Base-by-base conservation (phyloP, 495 filamentous ascomycete species). In the Neurospora hispaniola region DNA sequence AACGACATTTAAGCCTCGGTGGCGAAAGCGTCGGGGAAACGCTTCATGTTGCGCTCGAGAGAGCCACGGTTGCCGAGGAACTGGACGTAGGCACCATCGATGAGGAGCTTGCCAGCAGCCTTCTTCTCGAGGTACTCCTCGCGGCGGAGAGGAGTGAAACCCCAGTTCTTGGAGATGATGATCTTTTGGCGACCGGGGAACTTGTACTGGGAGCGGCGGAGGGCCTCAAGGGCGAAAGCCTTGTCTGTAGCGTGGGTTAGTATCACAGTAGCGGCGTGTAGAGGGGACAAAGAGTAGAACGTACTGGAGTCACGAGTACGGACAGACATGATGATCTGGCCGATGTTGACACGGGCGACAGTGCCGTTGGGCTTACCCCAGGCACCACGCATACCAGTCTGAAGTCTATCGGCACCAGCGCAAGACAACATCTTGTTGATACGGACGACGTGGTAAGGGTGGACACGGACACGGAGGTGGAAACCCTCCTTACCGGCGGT, bases 381-480 rank as follows among this genome's bases (percentile, higher is more conserved):
- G 76, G 96, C 96, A 90, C 96, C 96, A 91, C 96, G 96, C 96
- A 99, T 99, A 86, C 96, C 96, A 75, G 96, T 98, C 85, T 99
- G 96, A 81, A 99, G 90, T 89, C 96, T 91, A 98, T 99, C 96
- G 90, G 96, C 96, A 86, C 96, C 96, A 79, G 96, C 96, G 84
- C 96, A 98, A 76, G 95, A 98, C 91, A 99, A 93, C 96, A 99
- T 98, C 90, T 99, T 99, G 93, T 99, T 99, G 93, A 99, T 99
- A 85, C 96, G 96, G 88, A 98, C 89, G 85, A 98, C 95, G 88
- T 99, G 96, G 94, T 92, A 97, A 75, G 96, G 96, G 89, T 98
- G 96, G 80, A 93, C 95, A 83, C 96, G 95, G 83, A 99, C 91
- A 79, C 96, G 94, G 80, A 99, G 87, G 86, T 99, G 96, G 94